Base-by-base conservation (phyloP, 2,329 filamentous ascomycete genomes). In the Colletotrichum tropicale region DNA sequence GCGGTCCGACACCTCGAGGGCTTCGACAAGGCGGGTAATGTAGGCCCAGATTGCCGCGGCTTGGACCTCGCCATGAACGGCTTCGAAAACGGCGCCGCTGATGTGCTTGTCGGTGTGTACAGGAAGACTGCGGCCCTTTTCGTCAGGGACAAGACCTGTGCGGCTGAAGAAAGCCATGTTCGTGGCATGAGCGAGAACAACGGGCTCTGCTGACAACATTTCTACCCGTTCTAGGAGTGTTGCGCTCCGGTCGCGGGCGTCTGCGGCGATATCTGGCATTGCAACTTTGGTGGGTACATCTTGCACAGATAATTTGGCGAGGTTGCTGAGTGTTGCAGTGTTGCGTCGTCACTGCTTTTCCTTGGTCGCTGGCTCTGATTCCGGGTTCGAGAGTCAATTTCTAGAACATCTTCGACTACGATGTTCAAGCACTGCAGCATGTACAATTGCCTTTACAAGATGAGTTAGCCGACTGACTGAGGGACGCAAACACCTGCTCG, bases 121-220 rank as follows among this genome's bases (percentile, higher is more conserved):
- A 24, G 26, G 15, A 10, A 60, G 24, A 24, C 16, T 18, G 55
- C 55, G 55, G 15, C 55, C 55, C 28, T 60, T 60, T 13, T 60
- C 26, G 8, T 60, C 55, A 4, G 55, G 55, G 8, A 60, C 21
- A 28, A 60, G 55, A 8, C 6, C 55, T 28, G 26, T 18, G 55
- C 55, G 55, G 26, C 55, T 60, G 10, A 60, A 60, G 15, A 30
- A 60, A 26, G 28, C 55, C 26, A 78, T 36, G 52, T 86, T 86
- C 76, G 87, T 83, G 4, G 79, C 78, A 10, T 83, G 64, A 5
- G 79, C 74, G 1, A 87, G 79, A 0, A 85, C 80, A 1, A 79
- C 78, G 9, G 85, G 82, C 58, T 86, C 83, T 0, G 77, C 75
- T 2, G 78, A 79, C 7, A 86, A 70, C 4, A 89, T 74, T 12